Evolutionary conservation across 179 eudicot species (phyloP).

Genomic region (Patellifolia procumbens): DNA sequence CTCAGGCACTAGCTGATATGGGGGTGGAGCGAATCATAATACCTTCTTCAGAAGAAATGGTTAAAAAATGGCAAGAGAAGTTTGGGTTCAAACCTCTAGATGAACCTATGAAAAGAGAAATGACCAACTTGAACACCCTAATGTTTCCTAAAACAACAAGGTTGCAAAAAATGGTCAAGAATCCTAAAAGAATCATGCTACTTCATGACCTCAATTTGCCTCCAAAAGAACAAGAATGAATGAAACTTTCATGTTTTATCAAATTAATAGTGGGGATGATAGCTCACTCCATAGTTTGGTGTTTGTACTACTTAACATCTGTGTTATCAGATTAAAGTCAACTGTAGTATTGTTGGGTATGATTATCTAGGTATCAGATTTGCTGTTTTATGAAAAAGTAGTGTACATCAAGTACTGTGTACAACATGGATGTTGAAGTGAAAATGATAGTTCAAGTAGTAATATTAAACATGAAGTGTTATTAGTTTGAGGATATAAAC

Average conservation of each 20-base stretch:
- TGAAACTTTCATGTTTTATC: background rate
- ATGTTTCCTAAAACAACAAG: constrained; percentile 36
- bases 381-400: no score
- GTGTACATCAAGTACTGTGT: no score
- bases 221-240: constrained; percentile 12
- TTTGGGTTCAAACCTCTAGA: constrained; percentile 21
- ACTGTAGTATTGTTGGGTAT: no score
- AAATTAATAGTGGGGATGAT: no score
- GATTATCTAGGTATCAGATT: no score
- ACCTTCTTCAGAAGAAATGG: constrained; percentile 33
- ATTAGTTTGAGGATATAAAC: no score
- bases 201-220: constrained; percentile 24
- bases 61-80: constrained; percentile 22
- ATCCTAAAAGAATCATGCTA: background rate
- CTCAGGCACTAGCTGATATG: constrained; percentile 19
- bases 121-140: constrained; percentile 24
- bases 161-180: constrained; percentile 18
- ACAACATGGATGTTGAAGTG: no score
- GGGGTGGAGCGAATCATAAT: constrained; percentile 27
- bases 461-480: no score
- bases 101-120: background rate
- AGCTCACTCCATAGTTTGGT: no score
- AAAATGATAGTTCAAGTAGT: no score
- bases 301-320: no score
- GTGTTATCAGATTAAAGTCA: no score